A percentile compares a stretch with the other conserved stretches of the same genome.
Conservation (phyloP, 805 yeast genomes). For the Torulaspora indica region DNA sequence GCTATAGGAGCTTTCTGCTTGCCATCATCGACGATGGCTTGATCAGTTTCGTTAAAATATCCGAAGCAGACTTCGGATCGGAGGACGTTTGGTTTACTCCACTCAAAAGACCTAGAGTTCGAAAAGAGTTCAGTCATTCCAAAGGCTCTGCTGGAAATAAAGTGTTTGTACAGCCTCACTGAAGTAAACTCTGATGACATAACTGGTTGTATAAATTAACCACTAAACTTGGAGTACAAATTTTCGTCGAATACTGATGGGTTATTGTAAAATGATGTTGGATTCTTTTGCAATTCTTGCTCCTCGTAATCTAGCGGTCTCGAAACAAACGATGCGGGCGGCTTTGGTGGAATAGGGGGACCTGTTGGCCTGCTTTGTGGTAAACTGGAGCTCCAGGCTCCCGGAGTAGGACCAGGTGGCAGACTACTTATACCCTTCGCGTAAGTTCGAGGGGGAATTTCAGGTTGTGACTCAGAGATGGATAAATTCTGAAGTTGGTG, state of each 20-base stretch:
- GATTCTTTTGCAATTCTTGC: constrained; percentile 30
- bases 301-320: constrained; percentile 18
- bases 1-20: constrained; percentile 48
- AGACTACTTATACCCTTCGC: background rate
- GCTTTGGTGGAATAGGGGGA: constrained; percentile 27
- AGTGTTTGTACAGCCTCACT: background rate
- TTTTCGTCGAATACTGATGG: constrained; percentile 50
- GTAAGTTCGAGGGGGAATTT: constrained; percentile 4
- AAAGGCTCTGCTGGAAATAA: background rate
- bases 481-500: constrained; percentile 2
- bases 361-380: constrained; percentile 1
- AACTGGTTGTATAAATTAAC: constrained; percentile 2
- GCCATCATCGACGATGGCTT: constrained; percentile 76
- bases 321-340: background rate
- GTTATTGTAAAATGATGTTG: constrained; percentile 43
- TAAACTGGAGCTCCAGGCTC: background rate
- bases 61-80: constrained; percentile 46
- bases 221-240: constrained; percentile 40
- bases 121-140: background rate
- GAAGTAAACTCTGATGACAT: background rate
- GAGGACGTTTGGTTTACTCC: constrained; percentile 36
- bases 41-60: constrained; percentile 55
- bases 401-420: background rate
- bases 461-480: background rate
- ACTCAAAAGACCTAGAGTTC: background rate